A percentile compares a stretch with the other conserved stretches of the same genome.
Evolutionary conservation across 345 rosid species (phyloP).

Genomic region (Sapria himalayana): DNA sequence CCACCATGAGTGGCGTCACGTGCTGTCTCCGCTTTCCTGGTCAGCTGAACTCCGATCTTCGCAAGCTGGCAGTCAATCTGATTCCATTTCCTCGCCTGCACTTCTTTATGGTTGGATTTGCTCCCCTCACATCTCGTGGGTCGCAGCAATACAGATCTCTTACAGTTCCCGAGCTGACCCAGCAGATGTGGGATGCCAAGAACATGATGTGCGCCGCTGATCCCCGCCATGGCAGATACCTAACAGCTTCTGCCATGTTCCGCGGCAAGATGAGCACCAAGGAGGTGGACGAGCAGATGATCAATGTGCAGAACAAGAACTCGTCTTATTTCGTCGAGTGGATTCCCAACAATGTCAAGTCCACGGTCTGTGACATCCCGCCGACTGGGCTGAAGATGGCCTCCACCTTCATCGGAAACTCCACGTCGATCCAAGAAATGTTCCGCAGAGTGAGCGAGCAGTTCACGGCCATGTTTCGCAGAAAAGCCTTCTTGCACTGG

Average conservation of each 20-base stretch:
- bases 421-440: conserved; percentile 62
- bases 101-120: conserved; percentile 62
- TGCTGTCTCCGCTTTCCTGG: conserved; percentile 65
- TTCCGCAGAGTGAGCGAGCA: conserved; percentile 57
- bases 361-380: conserved; percentile 63
- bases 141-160: conserved; percentile 57
- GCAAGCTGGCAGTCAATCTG: conserved; percentile 53
- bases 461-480: conserved; percentile 58
- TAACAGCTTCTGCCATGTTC: conserved; percentile 65
- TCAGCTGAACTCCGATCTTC: conserved; percentile 55
- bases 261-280: conserved; percentile 71
- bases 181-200: conserved; percentile 72
- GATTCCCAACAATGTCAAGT: conserved; percentile 67
- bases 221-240: conserved; percentile 48
- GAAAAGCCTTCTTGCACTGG: conserved; percentile 62
- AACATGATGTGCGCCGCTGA: conserved; percentile 79
- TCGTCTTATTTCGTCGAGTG: conserved; percentile 61
- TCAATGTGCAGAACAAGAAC: conserved; percentile 63
- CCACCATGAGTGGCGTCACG: conserved; percentile 68
- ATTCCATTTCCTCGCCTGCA: conserved; percentile 64
- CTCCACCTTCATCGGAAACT: conserved; percentile 57
- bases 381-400: conserved; percentile 67
- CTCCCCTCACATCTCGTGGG: conserved; percentile 57
- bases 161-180: conserved; percentile 61
- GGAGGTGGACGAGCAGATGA: conserved; percentile 64